Base-by-base conservation (phyloP, 2,329 filamentous ascomycete species). In the Dryadomyces quercivorus region DNA sequence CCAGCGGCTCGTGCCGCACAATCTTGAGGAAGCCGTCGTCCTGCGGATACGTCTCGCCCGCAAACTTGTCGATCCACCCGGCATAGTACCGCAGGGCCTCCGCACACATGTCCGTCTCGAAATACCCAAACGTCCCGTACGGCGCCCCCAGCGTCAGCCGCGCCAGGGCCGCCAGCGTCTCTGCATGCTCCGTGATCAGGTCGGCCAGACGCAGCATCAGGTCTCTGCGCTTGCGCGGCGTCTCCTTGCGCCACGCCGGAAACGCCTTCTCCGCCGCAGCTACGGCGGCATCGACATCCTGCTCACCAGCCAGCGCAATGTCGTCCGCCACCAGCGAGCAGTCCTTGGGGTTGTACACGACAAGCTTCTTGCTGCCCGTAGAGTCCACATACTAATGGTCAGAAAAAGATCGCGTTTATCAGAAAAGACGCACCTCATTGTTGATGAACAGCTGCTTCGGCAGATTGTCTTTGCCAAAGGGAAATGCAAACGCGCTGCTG, bases 71-170 rank as follows among this genome's bases (percentile, higher is more conserved):
- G 13, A 62, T 66, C 68, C 68, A 71, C 5, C 68, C 69, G 10
- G 62, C 62, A 48, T 57, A 61, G 52, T 62, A 63, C 4, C 36
- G 31, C 18, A 54, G 7, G 16, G 26, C 45, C 40, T 42, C 45
- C 4, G 18, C 18, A 75, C n/a, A 82, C 77, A 48, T 82, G 62
- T 56, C 82, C 75, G 1, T 77, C 78, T 54, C 53, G 12, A 47
- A 40, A 42, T n/a, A 15, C 4, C 47, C 47, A 2, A 26, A 22
- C 22, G 50, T 20, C 26, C 47, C 50, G 1, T 50, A 26, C 2
- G 53, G 53, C 18, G 34, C 50, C 22, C 53, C 53, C 40, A 61
- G 82, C 79, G 2, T 75, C 71, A 54, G 82, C 82, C 16, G 82
- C 71, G 4, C 83, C 31, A 54, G 47, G 1, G 21, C 18, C 21